Base-by-base conservation (phyloP, 2,329 filamentous ascomycete species). In the Thyridium curvatum region DNA sequence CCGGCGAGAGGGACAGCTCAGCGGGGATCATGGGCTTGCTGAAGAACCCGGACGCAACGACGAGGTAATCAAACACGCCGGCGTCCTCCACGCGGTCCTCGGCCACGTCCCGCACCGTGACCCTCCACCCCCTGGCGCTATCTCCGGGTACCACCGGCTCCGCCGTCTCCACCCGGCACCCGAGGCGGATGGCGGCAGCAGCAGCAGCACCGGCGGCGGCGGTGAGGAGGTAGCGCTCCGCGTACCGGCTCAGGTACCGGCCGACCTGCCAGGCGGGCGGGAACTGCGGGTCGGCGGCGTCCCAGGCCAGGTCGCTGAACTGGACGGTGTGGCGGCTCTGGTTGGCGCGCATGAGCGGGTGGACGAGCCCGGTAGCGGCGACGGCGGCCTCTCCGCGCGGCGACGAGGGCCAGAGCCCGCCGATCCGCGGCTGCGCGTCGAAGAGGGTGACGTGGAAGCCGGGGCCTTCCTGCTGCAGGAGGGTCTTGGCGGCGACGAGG, bases 21-120 rank as follows among this genome's bases (percentile, higher is more conserved):
- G 21, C 21, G 0, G 79, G 76, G 8, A 77, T 61, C 21, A 73
- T 58, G 1, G 73, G 77, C 29, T 69, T 69, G 3, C 83, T 79
- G 55, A 93, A 93, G 64, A 86, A 91, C 0, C 87, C 87, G 1
- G 83, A 83, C 0, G 83, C 77, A 1, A 93, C 69, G 5, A 94
- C 55, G 2, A 94, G 61, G 44, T 82, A 74, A 55, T 93, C 84
- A 47, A 88, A 93, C 31, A 40, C n/a, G 4, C 42, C 36, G 16
- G 59, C 60, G n/a, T 59, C 56, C 14, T 69, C 67, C 37, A 66
- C 61, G 35, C 62, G 60, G 2, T 53, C 54, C 3, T 58, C 58
- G n/a, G 52, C 46, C 1, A 49, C 50, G 2, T 62, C 61, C 30
- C 56, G 49, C 4, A 62, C 53, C 4, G 52, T 57, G 2, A 77